phyloP scores from a whole-genome alignment of 495 filamentous ascomycete species.

The Aspergillus cristatus region DNA sequence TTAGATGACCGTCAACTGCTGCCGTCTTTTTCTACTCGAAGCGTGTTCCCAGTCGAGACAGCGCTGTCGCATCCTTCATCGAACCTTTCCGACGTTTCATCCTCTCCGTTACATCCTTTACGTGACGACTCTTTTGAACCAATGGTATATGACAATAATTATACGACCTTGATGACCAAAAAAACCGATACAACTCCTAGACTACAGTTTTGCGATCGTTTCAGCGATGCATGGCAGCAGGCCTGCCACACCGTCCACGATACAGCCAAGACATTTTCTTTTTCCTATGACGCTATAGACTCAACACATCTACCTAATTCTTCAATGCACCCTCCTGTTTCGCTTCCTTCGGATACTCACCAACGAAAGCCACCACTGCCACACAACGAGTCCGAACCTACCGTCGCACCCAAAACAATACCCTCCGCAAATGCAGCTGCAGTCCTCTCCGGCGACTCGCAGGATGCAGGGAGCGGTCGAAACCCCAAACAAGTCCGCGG shows the following conservation, averaged over 20 bases:
- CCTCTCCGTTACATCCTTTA: conserved; percentile 6
- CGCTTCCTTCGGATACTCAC: no score
- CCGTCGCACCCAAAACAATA: neutral
- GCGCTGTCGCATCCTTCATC: conserved; percentile 5
- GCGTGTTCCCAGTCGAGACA: conserved; percentile 4
- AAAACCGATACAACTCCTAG: neutral
- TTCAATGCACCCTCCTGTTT: no score
- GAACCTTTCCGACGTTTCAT: conserved; percentile 10
- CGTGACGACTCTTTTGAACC: conserved; percentile 2
- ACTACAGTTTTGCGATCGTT: conserved; percentile 4
- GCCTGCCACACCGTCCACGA: conserved; percentile 23
- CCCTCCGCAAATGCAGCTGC: conserved; percentile 2
- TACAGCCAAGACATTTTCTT: no score
- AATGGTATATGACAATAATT: conserved; percentile 1
- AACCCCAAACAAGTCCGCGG: conserved; percentile 24
- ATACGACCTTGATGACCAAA: neutral
- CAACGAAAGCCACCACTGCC: no score
- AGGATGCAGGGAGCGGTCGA: conserved; percentile 17
- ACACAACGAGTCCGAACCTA: no score
- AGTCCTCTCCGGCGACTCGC: conserved; percentile 15
- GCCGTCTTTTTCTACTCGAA: conserved; percentile 17
- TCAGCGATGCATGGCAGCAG: conserved; percentile 25
- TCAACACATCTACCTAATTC: no score
- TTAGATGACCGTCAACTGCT: conserved; percentile 22
- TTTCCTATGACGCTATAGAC: no score